Conservation (phyloP, 345 rosid species). For the Laguncularia racemosa region DNA sequence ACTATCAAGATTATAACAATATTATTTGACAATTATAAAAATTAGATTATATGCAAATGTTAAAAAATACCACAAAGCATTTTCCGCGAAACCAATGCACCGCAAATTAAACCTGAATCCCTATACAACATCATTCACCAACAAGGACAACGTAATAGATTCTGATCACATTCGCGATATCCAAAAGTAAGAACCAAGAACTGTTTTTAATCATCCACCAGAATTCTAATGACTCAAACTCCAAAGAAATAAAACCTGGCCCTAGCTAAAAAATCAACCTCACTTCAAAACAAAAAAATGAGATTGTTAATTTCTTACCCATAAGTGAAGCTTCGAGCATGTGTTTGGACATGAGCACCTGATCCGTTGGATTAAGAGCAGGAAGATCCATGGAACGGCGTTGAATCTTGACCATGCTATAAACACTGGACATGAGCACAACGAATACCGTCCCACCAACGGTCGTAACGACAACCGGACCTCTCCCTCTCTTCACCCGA, state of each 20-base stretch:
- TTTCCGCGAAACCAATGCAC: no score
- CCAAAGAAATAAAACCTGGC: neutral
- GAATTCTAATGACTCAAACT: neutral
- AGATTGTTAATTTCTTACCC: constrained; percentile 31
- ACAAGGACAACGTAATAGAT: no score
- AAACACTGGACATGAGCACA: constrained; percentile 52
- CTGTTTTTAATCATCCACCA: no score
- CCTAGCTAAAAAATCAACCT: neutral
- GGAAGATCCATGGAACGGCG: constrained; percentile 45
- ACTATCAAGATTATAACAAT: no score
- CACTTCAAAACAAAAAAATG: neutral
- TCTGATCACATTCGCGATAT: no score
- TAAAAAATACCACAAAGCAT: no score
- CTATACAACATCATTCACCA: neutral
- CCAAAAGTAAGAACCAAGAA: no score
- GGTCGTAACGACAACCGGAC: constrained; percentile 69
- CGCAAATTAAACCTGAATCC: neutral
- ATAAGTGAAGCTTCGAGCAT: constrained; percentile 85
- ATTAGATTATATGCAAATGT: no score
- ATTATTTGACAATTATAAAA: no score
- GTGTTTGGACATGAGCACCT: constrained; percentile 60
- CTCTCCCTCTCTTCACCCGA: constrained; percentile 73
- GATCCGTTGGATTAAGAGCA: constrained; percentile 68
- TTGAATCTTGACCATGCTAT: constrained; percentile 51
- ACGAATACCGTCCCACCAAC: constrained; percentile 48